Evolutionary conservation across 768 basidiomycete species (phyloP).

Genomic region (Agaricus bisporus): DNA sequence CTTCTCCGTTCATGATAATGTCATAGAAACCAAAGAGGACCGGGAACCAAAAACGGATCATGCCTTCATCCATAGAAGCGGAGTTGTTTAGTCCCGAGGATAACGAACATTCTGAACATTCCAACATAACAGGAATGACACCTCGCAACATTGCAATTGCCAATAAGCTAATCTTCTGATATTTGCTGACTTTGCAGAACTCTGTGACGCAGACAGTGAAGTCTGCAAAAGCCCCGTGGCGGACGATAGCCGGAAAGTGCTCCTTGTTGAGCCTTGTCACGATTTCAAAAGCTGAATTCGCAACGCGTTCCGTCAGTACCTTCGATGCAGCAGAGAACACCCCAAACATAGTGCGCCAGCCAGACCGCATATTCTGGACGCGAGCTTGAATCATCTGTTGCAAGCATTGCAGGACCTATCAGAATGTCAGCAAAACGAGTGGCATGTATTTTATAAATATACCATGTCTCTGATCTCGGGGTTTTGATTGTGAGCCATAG

Average conservation of each 20-base stretch:
- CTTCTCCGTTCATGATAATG: constrained; percentile 99
- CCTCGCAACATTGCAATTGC: constrained; percentile 96
- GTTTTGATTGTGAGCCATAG: constrained; percentile 95
- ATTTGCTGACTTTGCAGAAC: constrained; percentile 99
- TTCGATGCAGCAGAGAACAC: constrained; percentile 97
- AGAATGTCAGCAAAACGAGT: not conserved
- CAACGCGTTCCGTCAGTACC: constrained; percentile 80
- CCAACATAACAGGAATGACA: constrained; percentile 87
- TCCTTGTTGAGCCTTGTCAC: constrained; percentile 88
- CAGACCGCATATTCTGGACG: constrained; percentile 92
- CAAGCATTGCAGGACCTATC: constrained; percentile 89
- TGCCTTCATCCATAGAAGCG: constrained; percentile 60
- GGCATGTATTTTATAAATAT: constrained; percentile 4
- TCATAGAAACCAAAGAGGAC: constrained; percentile 97
- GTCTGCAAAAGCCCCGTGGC: constrained; percentile 92
- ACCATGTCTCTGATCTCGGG: constrained; percentile 97
- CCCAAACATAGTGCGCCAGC: constrained; percentile 99
- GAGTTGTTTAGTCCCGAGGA: not conserved
- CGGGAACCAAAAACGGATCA: constrained; percentile 98
- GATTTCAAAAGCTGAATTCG: constrained; percentile 91
- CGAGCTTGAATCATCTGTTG: constrained; percentile 98
- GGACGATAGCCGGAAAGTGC: constrained; percentile 87
- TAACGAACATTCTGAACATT: constrained; percentile 61
- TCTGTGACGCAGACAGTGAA: constrained; percentile 96
- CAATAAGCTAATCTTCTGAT: constrained; percentile 94